Evolutionary conservation across 1,139 yeast species (phyloP).

Genomic region (Diutina siamensis): DNA sequence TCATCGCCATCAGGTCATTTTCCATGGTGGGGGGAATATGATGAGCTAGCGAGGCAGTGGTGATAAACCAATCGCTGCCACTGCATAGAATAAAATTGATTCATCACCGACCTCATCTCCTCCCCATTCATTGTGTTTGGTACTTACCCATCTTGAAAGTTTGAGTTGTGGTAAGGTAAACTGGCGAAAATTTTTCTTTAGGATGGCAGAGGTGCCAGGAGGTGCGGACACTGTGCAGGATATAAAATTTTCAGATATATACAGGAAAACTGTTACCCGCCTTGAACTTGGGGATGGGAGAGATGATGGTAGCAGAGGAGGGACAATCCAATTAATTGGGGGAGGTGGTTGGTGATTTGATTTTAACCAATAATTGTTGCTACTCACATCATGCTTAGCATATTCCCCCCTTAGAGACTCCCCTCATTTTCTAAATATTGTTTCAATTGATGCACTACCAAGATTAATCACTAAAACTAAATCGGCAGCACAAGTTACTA

Average conservation of each 20-base stretch:
- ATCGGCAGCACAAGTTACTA: too few species aligned
- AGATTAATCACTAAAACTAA: too few species aligned
- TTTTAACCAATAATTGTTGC: neutral
- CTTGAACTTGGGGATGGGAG: neutral
- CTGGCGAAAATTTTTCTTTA: conserved; percentile 4
- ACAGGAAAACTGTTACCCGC: conserved; percentile 6
- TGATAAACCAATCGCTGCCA: neutral
- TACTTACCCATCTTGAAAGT: conserved; percentile 6
- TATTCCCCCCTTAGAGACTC: too few species aligned
- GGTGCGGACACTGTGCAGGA: conserved; percentile 4
- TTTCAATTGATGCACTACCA: neutral
- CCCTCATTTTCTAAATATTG: neutral
- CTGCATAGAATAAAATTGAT: too few species aligned
- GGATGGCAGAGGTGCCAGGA: neutral
- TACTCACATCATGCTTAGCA: too few species aligned
- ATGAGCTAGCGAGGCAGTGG: neutral
- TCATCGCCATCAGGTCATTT: conserved; percentile 55
- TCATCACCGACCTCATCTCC: too few species aligned
- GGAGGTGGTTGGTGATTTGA: neutral
- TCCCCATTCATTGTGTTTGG: neutral
- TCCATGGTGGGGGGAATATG: too few species aligned
- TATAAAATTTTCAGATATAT: neutral
- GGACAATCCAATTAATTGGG: neutral
- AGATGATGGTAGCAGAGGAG: neutral
- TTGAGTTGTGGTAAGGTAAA: conserved; percentile 2